phyloP scores from a whole-genome alignment of 1,284 basidiomycete genomes.

The Fistulina hepatica region DNA sequence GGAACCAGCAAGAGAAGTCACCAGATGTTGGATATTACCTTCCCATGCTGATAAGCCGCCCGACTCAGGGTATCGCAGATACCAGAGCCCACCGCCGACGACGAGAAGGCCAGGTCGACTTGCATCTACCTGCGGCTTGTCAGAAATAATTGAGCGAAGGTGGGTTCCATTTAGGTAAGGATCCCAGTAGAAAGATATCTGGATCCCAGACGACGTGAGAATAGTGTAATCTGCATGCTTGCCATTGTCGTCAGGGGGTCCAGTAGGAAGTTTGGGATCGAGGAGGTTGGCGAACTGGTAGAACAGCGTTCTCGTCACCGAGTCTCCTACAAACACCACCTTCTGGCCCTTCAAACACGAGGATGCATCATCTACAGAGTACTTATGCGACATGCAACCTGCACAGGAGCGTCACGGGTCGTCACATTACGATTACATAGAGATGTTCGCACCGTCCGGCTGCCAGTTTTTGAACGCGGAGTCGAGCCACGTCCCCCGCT shows the following conservation, averaged over 20 bases:
- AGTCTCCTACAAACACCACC: conserved; percentile 79
- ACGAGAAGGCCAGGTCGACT: conserved; percentile 54
- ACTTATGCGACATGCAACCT: conserved; percentile 71
- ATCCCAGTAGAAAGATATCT: conserved; percentile 69
- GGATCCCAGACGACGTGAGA: conserved; percentile 33
- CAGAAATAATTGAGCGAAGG: conserved; percentile 31
- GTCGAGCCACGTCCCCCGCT: conserved; percentile 73
- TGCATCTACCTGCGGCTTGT: conserved; percentile 6
- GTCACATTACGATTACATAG: conserved; percentile 6
- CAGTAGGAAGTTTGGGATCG: conserved; percentile 44
- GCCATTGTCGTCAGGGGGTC: conserved; percentile 42
- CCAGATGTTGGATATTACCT: conserved; percentile 51
- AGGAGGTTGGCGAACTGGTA: conserved; percentile 58
- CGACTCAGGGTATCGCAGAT: conserved; percentile 56
- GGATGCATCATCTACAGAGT: conserved; percentile 41
- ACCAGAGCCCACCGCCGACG: conserved; percentile 81
- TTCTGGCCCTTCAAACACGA: conserved; percentile 42
- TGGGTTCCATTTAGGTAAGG: conserved; percentile 67
- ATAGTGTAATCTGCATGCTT: conserved; percentile 61
- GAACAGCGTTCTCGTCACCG: conserved; percentile 68
- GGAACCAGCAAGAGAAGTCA: conserved; percentile 36
- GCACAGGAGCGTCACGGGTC: conserved; percentile 10
- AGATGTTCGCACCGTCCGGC: conserved; percentile 53
- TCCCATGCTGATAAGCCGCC: conserved; percentile 75
- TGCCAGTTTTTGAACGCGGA: conserved; percentile 63